Evolutionary conservation across 1,284 basidiomycete genomes (phyloP), one percentile per base, ranked within the genome.

Genomic region (Austroboletus novae-zelandiae): DNA sequence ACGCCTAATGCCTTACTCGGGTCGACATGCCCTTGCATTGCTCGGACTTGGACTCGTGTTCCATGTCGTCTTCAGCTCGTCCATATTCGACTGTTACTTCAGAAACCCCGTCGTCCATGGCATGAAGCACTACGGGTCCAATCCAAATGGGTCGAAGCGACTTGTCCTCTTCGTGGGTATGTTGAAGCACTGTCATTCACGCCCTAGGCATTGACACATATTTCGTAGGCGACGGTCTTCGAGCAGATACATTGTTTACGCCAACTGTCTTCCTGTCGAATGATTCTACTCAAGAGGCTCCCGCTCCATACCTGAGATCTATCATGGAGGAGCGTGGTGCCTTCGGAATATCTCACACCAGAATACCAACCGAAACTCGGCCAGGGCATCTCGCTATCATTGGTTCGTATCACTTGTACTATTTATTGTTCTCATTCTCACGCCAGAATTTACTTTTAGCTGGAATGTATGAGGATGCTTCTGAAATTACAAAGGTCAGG

Each of bases 401-500:
- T 58, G 93, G 87, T 81, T 61, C 25, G 25, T 27, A 9, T 27
- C 25, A 7, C 25, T 27, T 27, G 25, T 27, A 9, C 25, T 27
- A 27, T 27, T 27, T 27, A 27, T 27, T 27, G 25, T 27, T 27
- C 74, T 62, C 34, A 4, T 41, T n/a, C 3, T 31, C 7, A 37
- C 17, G 1, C 45, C 2, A 48, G 18, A 18, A 14, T 43, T 58
- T 37, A 65, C 41, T 41, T 45, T 45, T 7, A 18, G 13, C 39
- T 43, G 91, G 91, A 9, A 93, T 94, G 89, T 94, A 95, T 65
- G 93, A 95, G 68, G 91, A 95, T 60, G 91, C 93, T 6, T 91
- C 89, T 6, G 92, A 91, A 13, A 92, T 95, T 29, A 93, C 87
- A 55, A 89, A 86, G 82, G 83, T 84, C 69, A 57, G 73, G 53